A percentile compares a stretch with the other conserved stretches of the same genome.
Conservation (phyloP, 208 protist genomes). For the Crithidia expoeki region DNA sequence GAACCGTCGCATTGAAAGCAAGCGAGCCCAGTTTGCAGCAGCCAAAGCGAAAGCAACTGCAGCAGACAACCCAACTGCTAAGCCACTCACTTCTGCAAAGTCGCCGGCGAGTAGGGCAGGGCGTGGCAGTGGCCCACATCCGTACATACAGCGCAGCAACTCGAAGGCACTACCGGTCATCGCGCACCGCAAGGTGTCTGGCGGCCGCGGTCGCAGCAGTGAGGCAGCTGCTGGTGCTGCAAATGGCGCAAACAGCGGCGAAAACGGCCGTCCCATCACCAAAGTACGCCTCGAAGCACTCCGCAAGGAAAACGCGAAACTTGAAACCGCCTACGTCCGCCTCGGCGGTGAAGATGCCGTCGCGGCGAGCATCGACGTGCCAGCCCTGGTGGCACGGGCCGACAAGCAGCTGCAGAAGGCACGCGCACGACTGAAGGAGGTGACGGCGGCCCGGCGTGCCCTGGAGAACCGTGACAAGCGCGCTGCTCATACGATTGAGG, state of each 20-base stretch:
- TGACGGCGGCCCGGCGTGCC: conserved; percentile 40
- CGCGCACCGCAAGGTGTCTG: not conserved
- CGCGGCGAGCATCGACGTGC: conserved; percentile 30
- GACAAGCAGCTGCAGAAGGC: conserved; percentile 54
- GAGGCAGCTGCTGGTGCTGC: conserved; percentile 19
- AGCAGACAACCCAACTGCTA: conserved; percentile 4
- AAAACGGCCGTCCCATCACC: conserved; percentile 1
- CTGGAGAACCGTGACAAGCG: conserved; percentile 66
- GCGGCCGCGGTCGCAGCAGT: conserved; percentile 29
- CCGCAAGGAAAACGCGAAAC: conserved; percentile 36
- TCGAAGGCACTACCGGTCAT: conserved; percentile 1
- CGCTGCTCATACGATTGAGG: conserved; percentile 64
- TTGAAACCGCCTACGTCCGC: conserved; percentile 34
- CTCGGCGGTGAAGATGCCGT: conserved; percentile 30
- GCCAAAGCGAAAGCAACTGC: not conserved
- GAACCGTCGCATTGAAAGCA: conserved; percentile 37
- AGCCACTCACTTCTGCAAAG: not conserved
- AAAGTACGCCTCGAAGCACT: conserved; percentile 30
- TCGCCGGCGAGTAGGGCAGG: not conserved
- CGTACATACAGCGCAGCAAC: not conserved
- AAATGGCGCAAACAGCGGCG: conserved; percentile 9
- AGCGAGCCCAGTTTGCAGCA: conserved; percentile 10
- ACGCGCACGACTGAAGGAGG: conserved; percentile 43
- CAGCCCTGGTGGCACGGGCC: conserved; percentile 45
- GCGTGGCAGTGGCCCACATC: not conserved